Conservation (phyloP, 331 rosid species). For the Pyracantha coccinea region DNA sequence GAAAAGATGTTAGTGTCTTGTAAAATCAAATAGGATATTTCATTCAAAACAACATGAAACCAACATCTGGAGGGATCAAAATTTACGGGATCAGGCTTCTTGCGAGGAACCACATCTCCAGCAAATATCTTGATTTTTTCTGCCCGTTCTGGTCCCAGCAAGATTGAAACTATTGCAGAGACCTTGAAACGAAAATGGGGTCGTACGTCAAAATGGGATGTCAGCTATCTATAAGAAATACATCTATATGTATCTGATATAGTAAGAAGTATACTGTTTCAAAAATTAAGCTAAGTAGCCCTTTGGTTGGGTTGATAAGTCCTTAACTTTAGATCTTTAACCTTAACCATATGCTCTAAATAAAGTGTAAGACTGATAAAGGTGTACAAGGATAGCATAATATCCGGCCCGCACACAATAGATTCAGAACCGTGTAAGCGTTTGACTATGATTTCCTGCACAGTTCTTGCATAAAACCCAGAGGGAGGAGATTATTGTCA, state of each 20-base stretch:
- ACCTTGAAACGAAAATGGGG: constrained; percentile 46
- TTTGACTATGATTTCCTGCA: no score
- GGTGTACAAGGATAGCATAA: no score
- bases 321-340: no score
- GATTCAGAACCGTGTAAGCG: no score
- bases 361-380: no score
- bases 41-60: neutral
- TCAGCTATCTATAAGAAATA: neutral
- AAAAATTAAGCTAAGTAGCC: no score
- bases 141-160: constrained; percentile 84
- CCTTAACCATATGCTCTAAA: no score
- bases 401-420: no score
- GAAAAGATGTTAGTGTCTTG: constrained; percentile 15
- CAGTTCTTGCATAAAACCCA: no score
- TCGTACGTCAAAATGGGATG: neutral
- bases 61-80: constrained; percentile 6
- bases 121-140: constrained; percentile 89
- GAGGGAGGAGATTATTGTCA: neutral
- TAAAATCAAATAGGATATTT: neutral
- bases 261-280: no score
- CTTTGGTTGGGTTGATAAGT: no score
- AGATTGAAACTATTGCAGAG: constrained; percentile 85
- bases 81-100: constrained; percentile 97
- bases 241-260: neutral
- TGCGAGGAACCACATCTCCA: constrained; percentile 95